Conservation (phyloP, 1,284 basidiomycete genomes). For the Leccinum idahoense region DNA sequence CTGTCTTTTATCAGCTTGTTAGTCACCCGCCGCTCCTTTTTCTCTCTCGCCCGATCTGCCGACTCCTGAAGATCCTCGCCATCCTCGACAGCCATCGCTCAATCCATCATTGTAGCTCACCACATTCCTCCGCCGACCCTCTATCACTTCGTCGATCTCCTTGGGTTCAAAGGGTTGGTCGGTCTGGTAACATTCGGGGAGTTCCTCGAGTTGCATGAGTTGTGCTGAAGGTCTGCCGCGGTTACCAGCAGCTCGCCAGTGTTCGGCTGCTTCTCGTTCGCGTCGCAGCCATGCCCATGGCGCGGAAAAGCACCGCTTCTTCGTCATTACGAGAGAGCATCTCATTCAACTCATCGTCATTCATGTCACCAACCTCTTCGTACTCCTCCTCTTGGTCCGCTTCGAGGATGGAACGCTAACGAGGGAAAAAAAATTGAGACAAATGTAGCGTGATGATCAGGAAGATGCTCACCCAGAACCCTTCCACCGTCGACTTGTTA, state of each 20-base stretch:
- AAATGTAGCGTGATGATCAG: not conserved
- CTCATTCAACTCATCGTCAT: conserved; percentile 96
- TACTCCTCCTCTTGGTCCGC: conserved; percentile 89
- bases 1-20: conserved; percentile 50
- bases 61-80: conserved; percentile 83
- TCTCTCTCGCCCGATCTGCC: conserved; percentile 56
- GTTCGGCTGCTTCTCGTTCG: conserved; percentile 61
- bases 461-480: conserved; percentile 68
- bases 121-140: conserved; percentile 76
- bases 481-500: conserved; percentile 96
- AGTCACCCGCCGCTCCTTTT: conserved; percentile 54
- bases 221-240: conserved; percentile 75
- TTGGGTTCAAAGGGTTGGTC: conserved; percentile 75
- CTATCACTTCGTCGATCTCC: conserved; percentile 64
- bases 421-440: conserved; percentile 1
- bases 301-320: conserved; percentile 75
- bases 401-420: conserved; percentile 78
- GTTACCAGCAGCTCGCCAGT: conserved; percentile 75
- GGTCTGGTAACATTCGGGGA: conserved; percentile 88
- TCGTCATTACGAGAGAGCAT: conserved; percentile 84
- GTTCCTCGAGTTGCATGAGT: conserved; percentile 85
- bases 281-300: conserved; percentile 77
- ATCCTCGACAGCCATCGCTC: conserved; percentile 79
- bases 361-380: conserved; percentile 92
- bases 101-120: conserved; percentile 95